Evolutionary conservation across 148 eudicot genomes (phyloP), one percentile per base, ranked within the genome.

Genomic region (Bassia scoparia): DNA sequence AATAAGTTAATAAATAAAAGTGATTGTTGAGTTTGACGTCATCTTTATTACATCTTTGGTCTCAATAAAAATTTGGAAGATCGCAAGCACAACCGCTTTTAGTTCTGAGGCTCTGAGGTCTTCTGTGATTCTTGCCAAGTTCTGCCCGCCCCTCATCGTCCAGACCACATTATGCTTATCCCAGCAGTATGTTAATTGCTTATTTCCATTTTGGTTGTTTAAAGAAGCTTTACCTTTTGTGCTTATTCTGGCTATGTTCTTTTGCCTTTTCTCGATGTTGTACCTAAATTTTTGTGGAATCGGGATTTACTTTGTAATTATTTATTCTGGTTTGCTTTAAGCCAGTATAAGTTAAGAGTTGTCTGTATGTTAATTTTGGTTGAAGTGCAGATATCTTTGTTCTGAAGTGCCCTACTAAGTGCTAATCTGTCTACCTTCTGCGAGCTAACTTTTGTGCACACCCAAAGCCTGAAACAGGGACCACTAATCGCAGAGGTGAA

Each of bases 61-160:
- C 37, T 41, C 55, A 97, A 87, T 95, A 61, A 95, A 95, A 80
- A 91, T 95, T 73, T 95, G 99, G 97, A 88, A 78, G 99, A 95
- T 61, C 91, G 96, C 54, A 95, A 87, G 84, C 85, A 14, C 78
- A 41, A 16, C 99, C 99, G 21, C 89, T 91, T 61, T 82, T 87
- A 31, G 94, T 91, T 59, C 75, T 91, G 76, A 85, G 91, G 86
- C 97, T 97, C 62, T 75, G 92, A 88, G 93, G 99, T 56, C 93
- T 84, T 69, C 99, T 67, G 97, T 95, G 74, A 90, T 83, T 78
- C 90, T 97, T 66, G 99, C 87, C 61, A 87, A n/a, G 69, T 95
- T 95, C 72, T 91, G 81, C 82, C 97, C 68, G 79, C 97, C 38
- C n/a, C 99, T 59, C 79, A 90, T 68, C 89, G 91, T n/a, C 94